Evolutionary conservation across 306 rosid species (phyloP), one percentile per base, ranked within the genome.

Genomic region (Sphenostylis stenocarpa): DNA sequence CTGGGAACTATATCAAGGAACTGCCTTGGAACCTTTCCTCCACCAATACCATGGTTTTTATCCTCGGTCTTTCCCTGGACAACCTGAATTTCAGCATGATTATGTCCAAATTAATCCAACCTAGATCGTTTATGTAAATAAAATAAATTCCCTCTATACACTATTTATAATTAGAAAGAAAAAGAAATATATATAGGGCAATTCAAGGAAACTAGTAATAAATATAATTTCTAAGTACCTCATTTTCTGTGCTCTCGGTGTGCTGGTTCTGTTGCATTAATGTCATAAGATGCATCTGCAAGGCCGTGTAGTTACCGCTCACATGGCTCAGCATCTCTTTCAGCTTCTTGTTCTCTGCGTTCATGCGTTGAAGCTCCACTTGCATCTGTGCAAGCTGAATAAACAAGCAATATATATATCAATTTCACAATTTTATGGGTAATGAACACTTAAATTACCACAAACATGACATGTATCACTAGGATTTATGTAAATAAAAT

Each of bases 291-390:
- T 92, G 97, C 92, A 81, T 87, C 77, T 95, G 99, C 66, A 95
- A 61, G 44, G 95, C 83, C 3, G 77, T 87, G 90, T 95, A 92
- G 63, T 89, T 95, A 57, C 64, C 81, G 62, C 77, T 89, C 58
- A 95, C 97, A 17, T 90, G 97, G 64, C 56, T 85, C 4, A 95
- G 89, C 97, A 95, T 90, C 23, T 92, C 97, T 67, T 81, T 90
- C 79, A 95, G 77, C 80, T 81, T 92, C 65, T 87, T 88, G 72
- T 95, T 95, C 70, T 95, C 99, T 0, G 82, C 67, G 73, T 88
- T 89, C 94, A 95, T 88, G 4, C 89, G 92, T 70, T 88, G 88
- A 20, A 92, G 92, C 81, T 92, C 96, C 61, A 76, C 76, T 84
- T 90, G 97, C 82, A 92, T 70, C 45, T 82, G 89, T 7, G 88